phyloP scores from a whole-genome alignment of 1,139 yeast species.

The Candida sanyaensis region DNA sequence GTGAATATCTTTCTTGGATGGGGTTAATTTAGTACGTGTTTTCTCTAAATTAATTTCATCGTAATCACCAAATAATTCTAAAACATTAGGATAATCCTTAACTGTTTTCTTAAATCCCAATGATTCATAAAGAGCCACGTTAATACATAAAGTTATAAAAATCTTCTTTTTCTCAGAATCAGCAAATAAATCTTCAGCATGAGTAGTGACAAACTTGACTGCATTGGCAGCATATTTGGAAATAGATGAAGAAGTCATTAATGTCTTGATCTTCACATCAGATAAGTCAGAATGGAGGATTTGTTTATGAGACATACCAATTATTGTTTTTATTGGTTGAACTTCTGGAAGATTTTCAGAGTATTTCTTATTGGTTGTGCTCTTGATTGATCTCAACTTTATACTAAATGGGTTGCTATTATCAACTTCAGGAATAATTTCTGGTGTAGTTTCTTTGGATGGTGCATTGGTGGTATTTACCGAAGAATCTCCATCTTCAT shows the following conservation, averaged over 20 bases:
- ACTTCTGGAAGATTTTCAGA: conserved; percentile 36
- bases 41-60: conserved; percentile 36
- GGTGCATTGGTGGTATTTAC: conserved; percentile 9
- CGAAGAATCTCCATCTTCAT: conserved; percentile 8
- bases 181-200: conserved; percentile 29
- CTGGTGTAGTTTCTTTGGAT: conserved; percentile 1
- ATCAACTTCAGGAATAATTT: conserved; percentile 10
- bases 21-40: conserved; percentile 39
- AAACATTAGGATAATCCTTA: conserved; percentile 27
- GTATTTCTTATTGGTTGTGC: conserved; percentile 28
- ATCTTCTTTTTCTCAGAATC: conserved; percentile 25
- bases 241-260: conserved; percentile 31
- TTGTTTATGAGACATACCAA: conserved; percentile 42
- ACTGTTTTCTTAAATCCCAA: conserved; percentile 36
- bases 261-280: conserved; percentile 45
- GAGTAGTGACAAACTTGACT: conserved; percentile 28
- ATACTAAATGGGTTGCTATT: conserved; percentile 27
- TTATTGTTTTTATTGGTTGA: conserved; percentile 39
- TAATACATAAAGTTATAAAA: conserved; percentile 35
- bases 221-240: conserved; percentile 35
- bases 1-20: conserved; percentile 36
- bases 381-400: conserved; percentile 33
- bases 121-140: conserved; percentile 43
- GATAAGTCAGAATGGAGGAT: conserved; percentile 32
- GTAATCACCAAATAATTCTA: conserved; percentile 33